Conservation (phyloP, 2,329 filamentous ascomycete genomes). For the Fusarium sp. region DNA sequence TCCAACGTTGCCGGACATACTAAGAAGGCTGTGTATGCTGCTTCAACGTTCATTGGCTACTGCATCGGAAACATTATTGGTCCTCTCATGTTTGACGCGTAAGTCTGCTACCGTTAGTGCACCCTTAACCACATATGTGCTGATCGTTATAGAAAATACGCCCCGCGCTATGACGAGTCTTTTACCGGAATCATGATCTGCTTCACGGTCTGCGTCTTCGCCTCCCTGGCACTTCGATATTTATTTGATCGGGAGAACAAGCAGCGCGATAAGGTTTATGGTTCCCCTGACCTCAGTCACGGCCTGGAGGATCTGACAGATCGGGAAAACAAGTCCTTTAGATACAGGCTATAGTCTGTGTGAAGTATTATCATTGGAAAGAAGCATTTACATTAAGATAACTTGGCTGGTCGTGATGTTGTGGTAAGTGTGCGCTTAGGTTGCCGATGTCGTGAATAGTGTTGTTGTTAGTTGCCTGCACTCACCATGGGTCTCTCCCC, state of each 20-base stretch:
- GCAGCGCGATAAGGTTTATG: neutral
- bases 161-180: neutral
- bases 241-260: neutral
- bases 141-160: neutral
- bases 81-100: neutral
- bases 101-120: accelerated
- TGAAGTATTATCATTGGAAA: no score
- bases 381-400: no score
- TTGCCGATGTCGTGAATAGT: no score
- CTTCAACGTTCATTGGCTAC: neutral
- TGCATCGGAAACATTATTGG: neutral
- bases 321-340: neutral
- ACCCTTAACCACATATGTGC: neutral
- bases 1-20: neutral
- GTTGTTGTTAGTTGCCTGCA: no score
- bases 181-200: neutral
- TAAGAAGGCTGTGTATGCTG: neutral
- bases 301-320: neutral
- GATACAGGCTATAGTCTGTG: neutral
- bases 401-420: no score
- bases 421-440: no score
- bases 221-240: neutral
- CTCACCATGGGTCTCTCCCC: no score
- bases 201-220: neutral
- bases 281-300: neutral